Base-by-base conservation (phyloP, 2,329 filamentous ascomycete genomes). In the Fusarium tanahbumbuense region DNA sequence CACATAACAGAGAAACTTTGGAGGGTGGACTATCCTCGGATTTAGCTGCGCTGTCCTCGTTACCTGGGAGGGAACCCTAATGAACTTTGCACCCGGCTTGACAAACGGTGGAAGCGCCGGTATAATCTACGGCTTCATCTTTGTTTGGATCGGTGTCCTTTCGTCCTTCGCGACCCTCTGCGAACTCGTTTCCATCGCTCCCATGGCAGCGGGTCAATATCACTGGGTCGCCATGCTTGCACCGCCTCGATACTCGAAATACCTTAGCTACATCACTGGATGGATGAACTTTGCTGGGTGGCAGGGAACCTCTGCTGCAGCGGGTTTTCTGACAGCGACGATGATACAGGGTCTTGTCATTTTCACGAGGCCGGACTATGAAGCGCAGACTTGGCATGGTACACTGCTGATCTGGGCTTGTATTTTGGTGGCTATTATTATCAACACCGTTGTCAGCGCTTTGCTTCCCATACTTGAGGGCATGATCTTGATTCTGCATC, bases 101-200 rank as follows among this genome's bases (percentile, higher is more conserved):
- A 60, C 59, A 6, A 76, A 76, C 20, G 74, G 74, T 5, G 74
- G 74, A 4, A 67, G 72, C 3, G 72, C 63, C 2, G 84, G 85
- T 7, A 76, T 85, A 9, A 74, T 87, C 12, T 87, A 85, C 67
- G 84, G 84, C 49, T 87, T 83, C 75, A 79, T 87, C 32, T 82
- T 87, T 48, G 82, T 84, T 20, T 86, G 84, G 83, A 71, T 78
- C 20, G 83, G 82, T 2, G 86, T 83, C 1, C 70, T 74, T 11
- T 73, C 72, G 27, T 67, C 70, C 25, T 74, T 74, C 20, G 68
- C 72, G 2, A 70, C 64, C 8, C 72, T 74, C 9, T 71, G 72
- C 30, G 72, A 74, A 25, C 72, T 74, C 15, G 67, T 74, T 0
- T 74, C 72, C 2, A 74, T 74, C 18, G 72, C 72, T 2, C 72